A percentile compares a stretch with the other conserved stretches of the same genome.
Evolutionary conservation across 2,329 filamentous ascomycete species (phyloP).

Genomic region (Chaetomiaceae sp.): DNA sequence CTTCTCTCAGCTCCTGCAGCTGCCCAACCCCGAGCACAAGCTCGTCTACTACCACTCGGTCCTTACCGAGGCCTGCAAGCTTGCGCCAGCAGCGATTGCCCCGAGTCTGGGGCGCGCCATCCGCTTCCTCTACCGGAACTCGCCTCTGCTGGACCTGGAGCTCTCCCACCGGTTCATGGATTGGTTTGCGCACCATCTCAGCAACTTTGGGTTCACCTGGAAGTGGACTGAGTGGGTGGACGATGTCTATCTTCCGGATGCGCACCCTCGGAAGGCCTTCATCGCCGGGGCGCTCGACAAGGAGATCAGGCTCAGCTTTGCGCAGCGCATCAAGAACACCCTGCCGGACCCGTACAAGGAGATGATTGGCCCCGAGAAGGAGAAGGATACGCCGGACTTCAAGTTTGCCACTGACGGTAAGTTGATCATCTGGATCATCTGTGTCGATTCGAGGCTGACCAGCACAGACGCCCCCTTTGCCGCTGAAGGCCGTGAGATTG

Average conservation of each 20-base stretch:
- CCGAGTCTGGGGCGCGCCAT: constrained; percentile 92
- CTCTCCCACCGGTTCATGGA: constrained; percentile 84
- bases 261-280: constrained; percentile 90
- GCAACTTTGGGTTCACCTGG: constrained; percentile 99
- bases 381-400: constrained; percentile 93
- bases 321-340: constrained; percentile 91
- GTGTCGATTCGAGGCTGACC: not conserved
- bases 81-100: constrained; percentile 92
- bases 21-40: constrained; percentile 86
- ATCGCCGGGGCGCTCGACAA: constrained; percentile 89
- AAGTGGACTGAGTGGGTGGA: constrained; percentile 98
- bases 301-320: constrained; percentile 93
- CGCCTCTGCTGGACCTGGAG: constrained; percentile 81
- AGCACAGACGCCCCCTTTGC: constrained; percentile 70
- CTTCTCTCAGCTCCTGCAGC: constrained; percentile 88
- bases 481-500: constrained; percentile 76
- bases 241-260: constrained; percentile 69
- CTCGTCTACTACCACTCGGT: constrained; percentile 95
- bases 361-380: constrained; percentile 80
- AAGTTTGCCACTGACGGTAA: constrained; percentile 76
- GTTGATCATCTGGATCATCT: constrained; percentile 29
- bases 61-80: constrained; percentile 91
- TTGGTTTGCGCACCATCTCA: constrained; percentile 97
- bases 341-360: constrained; percentile 79
- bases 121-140: constrained; percentile 79